Base-by-base conservation (phyloP, 2,329 filamentous ascomycete genomes). In the Colletotrichum sp. region DNA sequence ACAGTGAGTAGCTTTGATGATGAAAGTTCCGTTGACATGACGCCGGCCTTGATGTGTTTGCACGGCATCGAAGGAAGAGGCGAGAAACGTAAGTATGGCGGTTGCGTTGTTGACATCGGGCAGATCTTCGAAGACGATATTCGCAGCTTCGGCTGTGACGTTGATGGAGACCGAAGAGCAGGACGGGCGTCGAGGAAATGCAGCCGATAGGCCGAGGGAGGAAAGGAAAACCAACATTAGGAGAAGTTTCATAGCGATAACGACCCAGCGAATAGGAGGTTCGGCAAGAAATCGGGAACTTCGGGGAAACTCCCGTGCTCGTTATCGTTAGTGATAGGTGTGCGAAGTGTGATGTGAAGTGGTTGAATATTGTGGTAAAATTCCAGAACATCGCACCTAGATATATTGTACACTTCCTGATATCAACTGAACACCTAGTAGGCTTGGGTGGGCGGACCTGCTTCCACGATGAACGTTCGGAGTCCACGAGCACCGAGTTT, bases 191-290 rank as follows among this genome's bases (percentile, higher is more conserved):
- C 2, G 39, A n/a, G 39, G 18, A 6, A 49, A 49, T 10, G 39
- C 39, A 12, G 18, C 18, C 8, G 39, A 49, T 12, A 49, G 39
- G 9, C 18, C 39, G 5, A 49, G 16, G 5, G 6, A 6, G 8
- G 9, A 10, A 6, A 49, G 0, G 1, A 12, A n/a, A n/a, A 3
- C 18, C 3, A 3, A 3, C 3, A 49, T 3, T 1, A 4, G 18
- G 3, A 49, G 18, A 49, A 49, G 3, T 39, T 39, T 18, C 39
- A 49, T 49, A 49, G 6, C 5, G 39, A 49, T 6, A 6, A 49
- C 4, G 1, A 9, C 18, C 18, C 5, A n/a, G 39, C 9, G 18
- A 6, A 49, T 12, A 12, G 39, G 39, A n/a, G 18, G 18, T n/a
- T 49, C 18, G 3, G 39, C 8, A n/a, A 4, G 18, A n/a, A 12